Percentiles rank a stretch among this genome's conserved stretches.
Conservation (phyloP, 2,329 filamentous ascomycete genomes). For the Pezicula carpinea region DNA sequence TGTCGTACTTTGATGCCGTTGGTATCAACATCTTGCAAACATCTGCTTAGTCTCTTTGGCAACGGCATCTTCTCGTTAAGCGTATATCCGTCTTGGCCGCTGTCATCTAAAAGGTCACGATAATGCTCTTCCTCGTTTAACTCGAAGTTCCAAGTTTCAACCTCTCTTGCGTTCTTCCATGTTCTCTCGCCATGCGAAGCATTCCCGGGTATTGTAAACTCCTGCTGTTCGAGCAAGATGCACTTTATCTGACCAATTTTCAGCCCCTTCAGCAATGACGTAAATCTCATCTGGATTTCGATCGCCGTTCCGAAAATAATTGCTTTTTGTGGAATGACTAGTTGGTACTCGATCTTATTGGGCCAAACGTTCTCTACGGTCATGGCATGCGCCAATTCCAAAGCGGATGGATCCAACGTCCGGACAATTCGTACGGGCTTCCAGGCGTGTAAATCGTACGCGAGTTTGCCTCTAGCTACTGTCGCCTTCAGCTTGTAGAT, state of each 20-base stretch:
- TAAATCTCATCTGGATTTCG: conserved; percentile 78
- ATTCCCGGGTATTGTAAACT: conserved; percentile 50
- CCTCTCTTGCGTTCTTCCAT: conserved; percentile 60
- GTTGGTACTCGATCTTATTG: conserved; percentile 95
- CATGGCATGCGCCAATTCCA: conserved; percentile 83
- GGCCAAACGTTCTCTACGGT: conserved; percentile 97
- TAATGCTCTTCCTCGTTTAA: conserved; percentile 58
- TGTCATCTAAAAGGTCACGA: conserved; percentile 64
- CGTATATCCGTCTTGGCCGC: conserved; percentile 60
- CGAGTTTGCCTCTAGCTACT: conserved; percentile 79
- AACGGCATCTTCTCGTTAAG: conserved; percentile 61
- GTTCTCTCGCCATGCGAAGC: conserved; percentile 45
- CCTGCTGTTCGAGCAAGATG: conserved; percentile 74
- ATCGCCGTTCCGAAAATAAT: conserved; percentile 89
- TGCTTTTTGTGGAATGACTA: conserved; percentile 89
- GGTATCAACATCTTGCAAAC: conserved; percentile 84
- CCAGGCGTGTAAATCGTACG: conserved; percentile 77
- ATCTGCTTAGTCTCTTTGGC: conserved; percentile 75
- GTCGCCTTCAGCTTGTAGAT: conserved; percentile 90
- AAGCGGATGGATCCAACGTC: conserved; percentile 68
- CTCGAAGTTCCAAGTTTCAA: conserved; percentile 54
- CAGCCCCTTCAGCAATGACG: conserved; percentile 83
- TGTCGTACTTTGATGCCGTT: conserved; percentile 89
- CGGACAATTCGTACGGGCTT: conserved; percentile 76
- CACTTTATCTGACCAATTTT: conserved; percentile 78